These are phyloP conservation scores for Ophiostoma triangulosporum DNA, from an alignment of 2,329 filamentous ascomycete species.

Conservation along the genomic window DNA sequence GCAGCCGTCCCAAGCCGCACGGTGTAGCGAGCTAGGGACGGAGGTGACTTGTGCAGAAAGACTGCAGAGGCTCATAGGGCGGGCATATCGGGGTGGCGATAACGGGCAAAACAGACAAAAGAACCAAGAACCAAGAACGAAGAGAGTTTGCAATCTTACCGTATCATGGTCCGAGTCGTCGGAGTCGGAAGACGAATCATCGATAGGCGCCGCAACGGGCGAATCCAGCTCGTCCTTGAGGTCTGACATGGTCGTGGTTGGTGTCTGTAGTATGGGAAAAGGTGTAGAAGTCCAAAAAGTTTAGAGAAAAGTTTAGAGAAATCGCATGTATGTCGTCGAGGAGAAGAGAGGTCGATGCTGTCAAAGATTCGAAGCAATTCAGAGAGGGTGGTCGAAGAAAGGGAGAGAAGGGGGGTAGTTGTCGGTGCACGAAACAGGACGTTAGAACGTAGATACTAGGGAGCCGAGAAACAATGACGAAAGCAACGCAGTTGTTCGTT, in stretches of 20 bases:
- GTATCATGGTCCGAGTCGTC: conserved; percentile 11
- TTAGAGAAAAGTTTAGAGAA: background rate
- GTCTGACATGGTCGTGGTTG: conserved; percentile 8
- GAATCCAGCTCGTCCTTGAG: conserved; percentile 8
- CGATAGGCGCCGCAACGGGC: conserved; percentile 1
- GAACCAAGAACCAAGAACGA: background rate
- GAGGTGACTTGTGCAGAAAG: background rate
- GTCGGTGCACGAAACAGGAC: background rate
- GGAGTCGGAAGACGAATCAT: conserved; percentile 2
- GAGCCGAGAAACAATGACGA: background rate
- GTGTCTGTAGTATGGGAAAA: background rate
- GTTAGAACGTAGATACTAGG: background rate
- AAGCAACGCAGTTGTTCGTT: background rate
- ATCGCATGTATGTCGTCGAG: background rate
- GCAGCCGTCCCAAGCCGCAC: background rate
- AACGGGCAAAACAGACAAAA: background rate
- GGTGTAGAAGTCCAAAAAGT: no score
- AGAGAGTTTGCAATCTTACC: conserved; percentile 5
- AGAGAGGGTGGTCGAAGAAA: background rate
- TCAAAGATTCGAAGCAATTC: no score
- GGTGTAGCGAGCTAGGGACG: background rate
- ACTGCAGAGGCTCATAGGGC: background rate
- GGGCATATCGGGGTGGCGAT: background rate
- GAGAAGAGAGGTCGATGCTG: background rate
- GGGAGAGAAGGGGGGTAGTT: background rate